Percentiles rank a stretch among this genome's conserved stretches.
Evolutionary conservation across 2,329 filamentous ascomycete species (phyloP).

Genomic region (Fusarium torreyae): DNA sequence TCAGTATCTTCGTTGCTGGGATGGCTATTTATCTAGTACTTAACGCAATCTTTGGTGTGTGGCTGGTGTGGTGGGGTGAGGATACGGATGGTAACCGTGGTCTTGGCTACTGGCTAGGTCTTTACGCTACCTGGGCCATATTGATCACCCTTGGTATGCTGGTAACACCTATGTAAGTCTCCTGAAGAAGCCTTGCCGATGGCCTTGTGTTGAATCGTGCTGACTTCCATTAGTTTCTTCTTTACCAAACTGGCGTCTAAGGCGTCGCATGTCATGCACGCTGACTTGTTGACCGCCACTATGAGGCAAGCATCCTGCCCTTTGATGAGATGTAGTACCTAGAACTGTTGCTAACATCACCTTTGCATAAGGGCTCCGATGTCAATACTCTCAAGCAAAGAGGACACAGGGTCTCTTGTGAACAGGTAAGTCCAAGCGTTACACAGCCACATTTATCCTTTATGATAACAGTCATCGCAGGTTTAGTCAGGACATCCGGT

Average conservation of each 20-base stretch:
- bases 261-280: slow-evolving; percentile 1
- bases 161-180: slow-evolving; percentile 1
- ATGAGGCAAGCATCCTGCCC: not conserved
- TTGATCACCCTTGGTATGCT: not conserved
- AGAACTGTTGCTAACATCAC: not conserved
- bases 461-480: not conserved
- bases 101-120: slow-evolving; percentile 12
- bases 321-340: not conserved
- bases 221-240: slow-evolving; percentile 1
- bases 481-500: slow-evolving; percentile 10
- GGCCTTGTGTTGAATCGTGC: not conserved
- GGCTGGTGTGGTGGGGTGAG: slow-evolving; percentile 7
- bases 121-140: slow-evolving; percentile 2
- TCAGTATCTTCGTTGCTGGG: not conserved
- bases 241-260: not conserved
- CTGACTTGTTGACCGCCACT: not conserved
- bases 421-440: not conserved
- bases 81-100: not conserved
- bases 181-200: not conserved
- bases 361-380: not conserved
- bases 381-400: not conserved
- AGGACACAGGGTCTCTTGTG: slow-evolving; percentile 5
- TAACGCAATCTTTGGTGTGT: slow-evolving; percentile 6
- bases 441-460: not conserved
- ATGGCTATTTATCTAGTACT: not conserved